Evolutionary conservation across 1,284 basidiomycete genomes (phyloP), one percentile per base, ranked within the genome.

Genomic region (Mycena sp.): DNA sequence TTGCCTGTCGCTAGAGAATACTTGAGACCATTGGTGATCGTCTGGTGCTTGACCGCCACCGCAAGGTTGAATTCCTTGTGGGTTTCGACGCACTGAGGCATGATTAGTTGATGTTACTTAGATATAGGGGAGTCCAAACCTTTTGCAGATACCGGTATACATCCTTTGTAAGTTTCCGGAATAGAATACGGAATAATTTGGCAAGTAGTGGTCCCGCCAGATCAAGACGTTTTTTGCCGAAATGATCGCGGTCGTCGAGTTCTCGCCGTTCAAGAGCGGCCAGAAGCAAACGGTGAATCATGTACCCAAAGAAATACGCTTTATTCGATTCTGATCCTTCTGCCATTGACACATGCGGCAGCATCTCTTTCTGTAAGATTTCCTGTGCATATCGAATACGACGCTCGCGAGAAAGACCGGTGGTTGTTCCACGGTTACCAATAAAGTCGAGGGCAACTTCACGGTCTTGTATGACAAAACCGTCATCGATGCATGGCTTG

Each of bases 301-400:
- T 99, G 79, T 99, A 99, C n/a, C 98, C 98, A 67, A 99, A 96
- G 86, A 99, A 99, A 80, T 96, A 99, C 3, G 98, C 98, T 78
- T 99, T 99, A 83, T 98, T 98, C 40, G 94, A 96, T 79, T 98
- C 95, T 35, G 95, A 96, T 10, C 96, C 96, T 76, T 98, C 96
- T 1, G 91, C 88, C 86, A 96, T 97, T 4, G 97, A 97, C 28
- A 99, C 91, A 75, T 99, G 98, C 0, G 98, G 98, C 48, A 99
- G 77, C 93, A 99, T 97, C 80, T 99, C 97, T 80, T 99, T 99
- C 78, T 99, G 96, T 56, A 99, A 76, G 72, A 99, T 99, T 77
- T 99, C 98, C 76, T 98, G 94, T 0, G 98, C 98, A 72, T 99
- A 98, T 52, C 95, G 90, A 67, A 98, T 92, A 78, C 98, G 95